Base-by-base conservation (phyloP, 495 filamentous ascomycete species). In the Penicillium riverlandense region DNA sequence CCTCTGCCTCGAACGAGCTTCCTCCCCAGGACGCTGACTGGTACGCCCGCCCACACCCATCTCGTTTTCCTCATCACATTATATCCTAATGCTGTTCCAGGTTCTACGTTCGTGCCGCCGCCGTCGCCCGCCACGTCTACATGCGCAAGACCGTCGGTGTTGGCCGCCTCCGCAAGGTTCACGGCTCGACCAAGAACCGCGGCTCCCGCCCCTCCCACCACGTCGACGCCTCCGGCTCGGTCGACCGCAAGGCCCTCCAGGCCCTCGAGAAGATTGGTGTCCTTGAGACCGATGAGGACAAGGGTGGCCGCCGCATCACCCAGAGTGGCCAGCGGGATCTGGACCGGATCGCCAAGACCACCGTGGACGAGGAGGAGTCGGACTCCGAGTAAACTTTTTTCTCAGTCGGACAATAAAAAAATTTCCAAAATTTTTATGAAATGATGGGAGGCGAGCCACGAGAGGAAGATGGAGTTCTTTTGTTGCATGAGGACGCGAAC, bases 121-220 rank as follows among this genome's bases (percentile, higher is more conserved):
- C 90, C 57, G 82, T 96, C 66, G 92, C 92, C 57, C 92, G 92
- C 63, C 92, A 98, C 76, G 80, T 97, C 78, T 98, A 98, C 78
- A 81, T 98, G 69, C 84, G 92, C 72, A 97, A 97, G 79, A 96
- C 90, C 61, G 90, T 98, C 64, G 92, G 92, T 77, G 90, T 98
- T 48, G 87, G 87, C 65, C 86, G 90, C 58, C 77, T 96, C 54
- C 82, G 83, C 63, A 92, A 91, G 72, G 86, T 87, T 47, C 92
- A 98, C 77, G 92, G 92, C 64, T 85, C 77, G 51, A 84, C 85
- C 74, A 96, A 95, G 83, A 98, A 98, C 82, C 90, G 92, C 62
- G 92, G 92, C 54, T 79, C 80, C 54, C 80, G 88, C 57, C 92
- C 92, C 58, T 84, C 80, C 41, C 85, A 96, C 72, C 92, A 98